A percentile compares a stretch with the other conserved stretches of the same genome.
Conservation (phyloP, 2,329 filamentous ascomycete genomes). For the Epichloe scottii region DNA sequence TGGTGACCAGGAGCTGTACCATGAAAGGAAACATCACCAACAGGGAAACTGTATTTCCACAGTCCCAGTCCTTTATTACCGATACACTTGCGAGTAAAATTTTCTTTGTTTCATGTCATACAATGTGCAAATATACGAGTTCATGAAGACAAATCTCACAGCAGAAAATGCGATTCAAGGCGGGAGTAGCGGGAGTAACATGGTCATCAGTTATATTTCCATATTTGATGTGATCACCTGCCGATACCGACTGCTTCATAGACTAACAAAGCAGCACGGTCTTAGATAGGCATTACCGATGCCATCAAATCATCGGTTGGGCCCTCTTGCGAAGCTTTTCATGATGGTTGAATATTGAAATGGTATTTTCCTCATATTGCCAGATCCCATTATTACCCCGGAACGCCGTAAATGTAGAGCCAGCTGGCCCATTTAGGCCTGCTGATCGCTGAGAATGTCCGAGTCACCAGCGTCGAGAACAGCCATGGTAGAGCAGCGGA, state of each 20-base stretch:
- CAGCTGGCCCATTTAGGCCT: conserved; percentile 35
- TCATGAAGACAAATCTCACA: background rate
- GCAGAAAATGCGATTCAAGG: too few relatives aligned
- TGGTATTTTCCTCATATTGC: conserved; percentile 25
- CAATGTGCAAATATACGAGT: background rate
- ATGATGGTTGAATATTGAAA: conserved; percentile 13
- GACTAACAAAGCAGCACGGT: conserved; percentile 7
- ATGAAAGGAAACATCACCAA: background rate
- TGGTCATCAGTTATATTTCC: conserved; percentile 10
- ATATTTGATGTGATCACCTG: conserved; percentile 10
- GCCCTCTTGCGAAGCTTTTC: conserved; percentile 16
- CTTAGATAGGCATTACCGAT: conserved; percentile 13
- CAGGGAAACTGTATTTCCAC: too few relatives aligned
- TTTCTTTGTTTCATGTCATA: background rate
- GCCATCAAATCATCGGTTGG: background rate
- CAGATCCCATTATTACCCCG: conserved; percentile 24
- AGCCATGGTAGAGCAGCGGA: conserved; percentile 94
- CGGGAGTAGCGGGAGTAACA: conserved; percentile 4
- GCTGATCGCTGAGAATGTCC: conserved; percentile 80
- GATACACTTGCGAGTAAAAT: background rate
- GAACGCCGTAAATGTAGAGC: conserved; percentile 30
- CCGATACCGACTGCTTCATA: background rate
- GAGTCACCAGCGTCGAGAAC: conserved; percentile 96
- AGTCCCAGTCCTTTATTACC: background rate
- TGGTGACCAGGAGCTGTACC: background rate